Evolutionary conservation across 306 rosid genomes (phyloP), one percentile per base, ranked within the genome.

Genomic region (Castanea crenata): DNA sequence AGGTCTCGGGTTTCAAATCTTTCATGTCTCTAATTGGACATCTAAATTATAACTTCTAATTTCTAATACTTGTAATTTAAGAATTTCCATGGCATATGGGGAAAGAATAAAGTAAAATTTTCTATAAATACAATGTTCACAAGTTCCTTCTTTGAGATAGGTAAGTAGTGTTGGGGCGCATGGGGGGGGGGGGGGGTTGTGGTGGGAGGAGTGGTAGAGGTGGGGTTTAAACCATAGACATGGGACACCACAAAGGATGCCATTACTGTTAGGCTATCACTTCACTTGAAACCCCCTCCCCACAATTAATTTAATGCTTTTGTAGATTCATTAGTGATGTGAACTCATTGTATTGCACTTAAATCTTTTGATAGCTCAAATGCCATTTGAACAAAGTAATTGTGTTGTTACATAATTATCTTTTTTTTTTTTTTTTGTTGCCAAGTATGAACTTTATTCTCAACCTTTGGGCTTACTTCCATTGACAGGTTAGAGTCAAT

Each of bases 401-500:
- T 3, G 15, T 46, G 35, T 72, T 71, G 21, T 54, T 44, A 49
- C 10, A 23, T 25, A n/a, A 29, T 25, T 27, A 56, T 74, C 18
- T 27, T 27, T 27, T 1, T 41, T 38, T 2, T 38, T 29, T 38
- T 38, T 64, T 73, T 38, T 29, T 78, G 55, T 29, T 78, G 55
- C 74, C 57, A 25, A 38, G 54, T 49, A n/a, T 73, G 13, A 77
- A 73, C 18, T 69, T 3, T 73, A 58, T 25, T 71, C 41, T 71
- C 76, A 65, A 80, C 56, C 20, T 75, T 14, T 79, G 20, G 80
- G 29, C 75, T 56, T 78, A 49, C 74, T 74, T 57, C 27, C 34
- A 44, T 84, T 81, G 86, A 56, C 89, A 96, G 99, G 99, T 96
- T 77, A 89, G 99, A 87, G 99, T 96, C 81, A 96, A 96, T 86